Evolutionary conservation across 2,329 filamentous ascomycete species (phyloP).

Genomic region (Exutisphaerella laricina): DNA sequence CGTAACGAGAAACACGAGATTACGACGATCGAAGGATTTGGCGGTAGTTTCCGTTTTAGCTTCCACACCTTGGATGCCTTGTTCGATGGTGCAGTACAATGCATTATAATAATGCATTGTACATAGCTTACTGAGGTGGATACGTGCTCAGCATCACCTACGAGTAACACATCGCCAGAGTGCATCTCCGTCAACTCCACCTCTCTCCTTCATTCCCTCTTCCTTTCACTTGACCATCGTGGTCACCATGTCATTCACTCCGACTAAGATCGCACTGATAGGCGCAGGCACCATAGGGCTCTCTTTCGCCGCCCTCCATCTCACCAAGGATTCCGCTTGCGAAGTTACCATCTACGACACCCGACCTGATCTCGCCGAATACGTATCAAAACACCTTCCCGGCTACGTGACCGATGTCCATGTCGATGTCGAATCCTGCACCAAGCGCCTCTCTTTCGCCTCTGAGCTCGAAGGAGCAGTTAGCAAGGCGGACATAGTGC

Average conservation of each 20-base stretch:
- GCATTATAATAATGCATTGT: too few relatives aligned
- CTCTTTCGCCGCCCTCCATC: constrained; percentile 51
- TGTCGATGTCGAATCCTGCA: constrained; percentile 22
- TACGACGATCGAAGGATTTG: too few relatives aligned
- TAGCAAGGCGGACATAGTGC: constrained; percentile 46
- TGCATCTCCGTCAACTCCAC: too few relatives aligned
- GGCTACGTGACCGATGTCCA: constrained; percentile 36
- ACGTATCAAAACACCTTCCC: constrained; percentile 42
- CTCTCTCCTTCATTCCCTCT: not conserved
- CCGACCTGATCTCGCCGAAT: constrained; percentile 42
- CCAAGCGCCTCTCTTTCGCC: constrained; percentile 35
- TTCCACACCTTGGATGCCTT: too few relatives aligned
- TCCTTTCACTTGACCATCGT: not conserved
- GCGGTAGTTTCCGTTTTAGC: too few relatives aligned
- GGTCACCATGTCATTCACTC: constrained; percentile 1
- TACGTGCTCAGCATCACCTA: too few relatives aligned
- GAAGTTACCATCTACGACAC: constrained; percentile 48
- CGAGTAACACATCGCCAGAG: too few relatives aligned
- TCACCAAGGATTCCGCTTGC: constrained; percentile 39
- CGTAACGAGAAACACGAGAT: too few relatives aligned
- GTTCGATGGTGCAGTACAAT: too few relatives aligned
- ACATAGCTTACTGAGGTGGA: too few relatives aligned
- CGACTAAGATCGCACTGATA: constrained; percentile 36
- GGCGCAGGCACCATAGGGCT: constrained; percentile 50
- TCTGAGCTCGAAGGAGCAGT: constrained; percentile 41